Evolutionary conservation across 2,329 filamentous ascomycete species (phyloP).

Genomic region (Scedosporium dehoogii): DNA sequence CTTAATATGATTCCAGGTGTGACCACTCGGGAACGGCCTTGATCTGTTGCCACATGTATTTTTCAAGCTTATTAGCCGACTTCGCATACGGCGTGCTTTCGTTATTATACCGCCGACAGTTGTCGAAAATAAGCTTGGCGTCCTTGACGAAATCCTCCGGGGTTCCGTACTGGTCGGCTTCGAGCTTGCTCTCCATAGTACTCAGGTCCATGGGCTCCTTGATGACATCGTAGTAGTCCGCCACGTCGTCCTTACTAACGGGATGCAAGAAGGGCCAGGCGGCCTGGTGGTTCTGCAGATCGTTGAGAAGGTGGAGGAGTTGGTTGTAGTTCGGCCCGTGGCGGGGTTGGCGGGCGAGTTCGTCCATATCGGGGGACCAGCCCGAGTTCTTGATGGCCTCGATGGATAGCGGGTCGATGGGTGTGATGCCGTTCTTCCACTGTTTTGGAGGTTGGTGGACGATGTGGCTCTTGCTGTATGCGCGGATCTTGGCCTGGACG

Average conservation of each 20-base stretch:
- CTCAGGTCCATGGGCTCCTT: constrained; percentile 93
- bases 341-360: constrained; percentile 84
- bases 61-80: constrained; percentile 83
- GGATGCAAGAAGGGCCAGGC: constrained; percentile 93
- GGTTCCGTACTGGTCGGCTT: constrained; percentile 81
- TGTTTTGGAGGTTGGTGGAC: constrained; percentile 76
- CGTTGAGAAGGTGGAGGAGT: constrained; percentile 83
- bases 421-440: constrained; percentile 65
- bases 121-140: constrained; percentile 81
- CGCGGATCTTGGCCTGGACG: constrained; percentile 88
- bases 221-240: constrained; percentile 99
- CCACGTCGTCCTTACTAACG: constrained; percentile 89
- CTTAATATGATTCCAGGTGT: constrained; percentile 40
- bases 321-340: constrained; percentile 96
- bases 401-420: constrained; percentile 79
- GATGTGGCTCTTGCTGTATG: constrained; percentile 79
- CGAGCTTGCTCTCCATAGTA: constrained; percentile 93
- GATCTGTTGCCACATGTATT: constrained; percentile 92
- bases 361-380: constrained; percentile 97
- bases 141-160: constrained; percentile 91
- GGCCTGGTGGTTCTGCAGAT: constrained; percentile 85
- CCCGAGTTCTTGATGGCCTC: constrained; percentile 83
- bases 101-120: constrained; percentile 93
- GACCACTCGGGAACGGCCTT: constrained; percentile 91
- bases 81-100: constrained; percentile 93